phyloP scores from a whole-genome alignment of 1,139 yeast species.

The Candida mesenterica region DNA sequence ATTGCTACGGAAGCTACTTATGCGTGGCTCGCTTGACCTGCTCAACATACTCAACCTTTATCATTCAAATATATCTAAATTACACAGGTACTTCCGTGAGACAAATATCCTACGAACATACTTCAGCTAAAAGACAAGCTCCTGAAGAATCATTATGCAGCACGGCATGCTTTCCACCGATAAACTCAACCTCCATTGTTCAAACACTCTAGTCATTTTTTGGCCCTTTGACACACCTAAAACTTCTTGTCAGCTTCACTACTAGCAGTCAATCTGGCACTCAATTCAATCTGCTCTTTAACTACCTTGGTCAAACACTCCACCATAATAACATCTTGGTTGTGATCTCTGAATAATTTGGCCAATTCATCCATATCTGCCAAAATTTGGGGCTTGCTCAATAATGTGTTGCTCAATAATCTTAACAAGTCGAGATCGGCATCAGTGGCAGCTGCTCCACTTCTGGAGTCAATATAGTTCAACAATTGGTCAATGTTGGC shows the following conservation, averaged over 20 bases:
- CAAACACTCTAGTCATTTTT: slow-evolving; percentile 1
- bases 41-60: no score
- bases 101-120: no score
- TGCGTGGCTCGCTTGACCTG: no score
- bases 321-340: slow-evolving; percentile 81
- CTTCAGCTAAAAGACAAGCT: no score
- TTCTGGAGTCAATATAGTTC: slow-evolving; percentile 45
- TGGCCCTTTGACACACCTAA: slow-evolving; percentile 7
- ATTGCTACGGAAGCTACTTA: no score
- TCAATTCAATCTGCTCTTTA: slow-evolving; percentile 79
- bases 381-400: slow-evolving; percentile 56
- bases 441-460: slow-evolving; percentile 45
- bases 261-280: slow-evolving; percentile 66
- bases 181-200: background rate
- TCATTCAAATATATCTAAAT: no score
- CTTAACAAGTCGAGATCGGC: slow-evolving; percentile 59
- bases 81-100: no score
- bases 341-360: slow-evolving; percentile 65
- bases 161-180: no score
- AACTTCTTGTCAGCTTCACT: slow-evolving; percentile 19
- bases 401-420: slow-evolving; percentile 60
- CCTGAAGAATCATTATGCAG: no score
- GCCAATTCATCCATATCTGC: slow-evolving; percentile 58
- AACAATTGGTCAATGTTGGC: slow-evolving; percentile 52
- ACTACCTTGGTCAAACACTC: slow-evolving; percentile 83